Evolutionary conservation across 345 rosid genomes (phyloP).

Genomic region (Rhodamnia argentea): DNA sequence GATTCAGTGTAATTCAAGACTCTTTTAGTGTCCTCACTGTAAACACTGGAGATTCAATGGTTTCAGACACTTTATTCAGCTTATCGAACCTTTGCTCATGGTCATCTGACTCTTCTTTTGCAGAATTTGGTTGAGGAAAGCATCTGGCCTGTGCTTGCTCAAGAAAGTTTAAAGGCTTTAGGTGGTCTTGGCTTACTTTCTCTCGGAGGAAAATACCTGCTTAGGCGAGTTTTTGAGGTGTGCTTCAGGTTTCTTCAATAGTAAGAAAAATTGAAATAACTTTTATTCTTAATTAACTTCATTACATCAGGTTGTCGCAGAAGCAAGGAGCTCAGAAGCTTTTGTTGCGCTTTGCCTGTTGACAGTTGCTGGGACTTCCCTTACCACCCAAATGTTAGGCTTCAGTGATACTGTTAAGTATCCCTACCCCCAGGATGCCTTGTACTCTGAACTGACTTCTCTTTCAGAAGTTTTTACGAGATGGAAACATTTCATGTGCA

Average conservation of each 20-base stretch:
- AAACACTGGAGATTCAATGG: neutral
- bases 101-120: neutral
- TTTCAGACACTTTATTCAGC: neutral
- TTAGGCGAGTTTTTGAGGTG: slow-evolving; percentile 87
- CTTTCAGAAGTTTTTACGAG: neutral
- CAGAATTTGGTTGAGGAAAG: slow-evolving; percentile 68
- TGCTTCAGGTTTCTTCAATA: neutral
- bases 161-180: slow-evolving; percentile 88
- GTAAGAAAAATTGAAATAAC: neutral
- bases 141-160: slow-evolving; percentile 79
- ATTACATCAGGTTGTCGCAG: slow-evolving; percentile 74
- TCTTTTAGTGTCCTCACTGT: neutral
- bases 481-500: slow-evolving; percentile 16
- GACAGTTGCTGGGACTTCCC: slow-evolving; percentile 92
- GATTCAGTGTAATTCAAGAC: neutral
- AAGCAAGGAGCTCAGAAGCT: slow-evolving; percentile 92
- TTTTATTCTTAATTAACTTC: slow-evolving; percentile 1
- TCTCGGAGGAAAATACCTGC: slow-evolving; percentile 74
- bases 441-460: neutral
- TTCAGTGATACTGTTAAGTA: slow-evolving; percentile 85
- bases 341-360: slow-evolving; percentile 94
- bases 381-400: slow-evolving; percentile 79
- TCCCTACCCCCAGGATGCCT: neutral
- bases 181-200: slow-evolving; percentile 86
- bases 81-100: neutral